Conservation (phyloP, 768 basidiomycete species). For the Collybia sp. region DNA sequence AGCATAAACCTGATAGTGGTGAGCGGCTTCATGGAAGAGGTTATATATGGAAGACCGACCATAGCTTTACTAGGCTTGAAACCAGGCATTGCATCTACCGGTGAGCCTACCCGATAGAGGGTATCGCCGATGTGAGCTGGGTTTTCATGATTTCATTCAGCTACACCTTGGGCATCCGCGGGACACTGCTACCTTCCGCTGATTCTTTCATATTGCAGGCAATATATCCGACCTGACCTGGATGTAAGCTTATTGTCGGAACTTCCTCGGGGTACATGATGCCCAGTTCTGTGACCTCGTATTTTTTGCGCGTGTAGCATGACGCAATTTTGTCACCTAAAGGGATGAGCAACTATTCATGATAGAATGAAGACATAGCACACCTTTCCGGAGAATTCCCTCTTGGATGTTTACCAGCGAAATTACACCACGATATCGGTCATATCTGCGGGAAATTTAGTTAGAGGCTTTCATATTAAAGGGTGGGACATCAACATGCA, state of each 20-base stretch:
- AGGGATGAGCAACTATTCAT: not conserved
- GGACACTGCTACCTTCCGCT: constrained; percentile 65
- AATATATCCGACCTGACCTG: constrained; percentile 84
- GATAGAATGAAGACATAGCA: constrained; percentile 1
- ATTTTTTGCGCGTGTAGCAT: constrained; percentile 79
- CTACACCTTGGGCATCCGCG: not conserved
- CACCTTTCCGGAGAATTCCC: constrained; percentile 81
- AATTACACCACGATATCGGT: constrained; percentile 94
- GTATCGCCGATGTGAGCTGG: constrained; percentile 94
- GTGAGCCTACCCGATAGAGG: constrained; percentile 66
- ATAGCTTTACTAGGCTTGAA: constrained; percentile 93
- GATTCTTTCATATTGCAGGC: constrained; percentile 99
- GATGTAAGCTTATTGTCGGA: constrained; percentile 58
- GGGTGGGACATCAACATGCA: constrained; percentile 42
- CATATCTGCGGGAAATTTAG: constrained; percentile 56
- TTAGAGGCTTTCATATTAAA: constrained; percentile 2
- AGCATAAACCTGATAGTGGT: constrained; percentile 69
- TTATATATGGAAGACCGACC: constrained; percentile 38
- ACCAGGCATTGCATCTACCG: constrained; percentile 81
- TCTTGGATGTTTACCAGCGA: constrained; percentile 80
- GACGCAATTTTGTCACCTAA: constrained; percentile 89
- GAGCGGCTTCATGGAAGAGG: not conserved
- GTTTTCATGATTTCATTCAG: not conserved
- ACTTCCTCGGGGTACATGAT: constrained; percentile 88
- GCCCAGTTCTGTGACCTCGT: constrained; percentile 86